phyloP scores from a whole-genome alignment of 2,329 filamentous ascomycete genomes.

The Drechslerella stenobrocha region DNA sequence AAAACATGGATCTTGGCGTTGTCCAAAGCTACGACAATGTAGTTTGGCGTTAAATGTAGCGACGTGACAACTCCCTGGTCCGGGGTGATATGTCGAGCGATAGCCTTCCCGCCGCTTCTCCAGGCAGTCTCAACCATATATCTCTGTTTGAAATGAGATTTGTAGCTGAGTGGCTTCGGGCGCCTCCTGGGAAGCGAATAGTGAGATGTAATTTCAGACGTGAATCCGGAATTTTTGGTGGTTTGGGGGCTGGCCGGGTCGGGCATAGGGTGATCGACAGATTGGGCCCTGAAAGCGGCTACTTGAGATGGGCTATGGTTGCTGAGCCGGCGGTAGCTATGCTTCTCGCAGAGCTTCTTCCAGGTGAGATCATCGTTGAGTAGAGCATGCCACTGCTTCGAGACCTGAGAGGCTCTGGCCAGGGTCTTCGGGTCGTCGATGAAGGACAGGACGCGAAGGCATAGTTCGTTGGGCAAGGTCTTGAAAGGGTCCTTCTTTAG shows the following conservation, averaged over 20 bases:
- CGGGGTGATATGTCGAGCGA: slow-evolving; percentile 85
- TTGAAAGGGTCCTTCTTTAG: slow-evolving; percentile 96
- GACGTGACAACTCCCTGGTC: slow-evolving; percentile 97
- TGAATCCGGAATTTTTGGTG: slow-evolving; percentile 50
- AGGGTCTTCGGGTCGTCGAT: slow-evolving; percentile 96
- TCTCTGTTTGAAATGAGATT: slow-evolving; percentile 95
- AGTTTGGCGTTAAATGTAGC: slow-evolving; percentile 87
- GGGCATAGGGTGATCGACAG: slow-evolving; percentile 37
- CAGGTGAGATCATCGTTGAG: slow-evolving; percentile 96
- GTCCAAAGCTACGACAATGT: slow-evolving; percentile 95
- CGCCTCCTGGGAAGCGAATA: slow-evolving; percentile 56
- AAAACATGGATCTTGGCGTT: slow-evolving; percentile 99
- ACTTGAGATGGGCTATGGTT: slow-evolving; percentile 45
- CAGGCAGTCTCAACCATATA: slow-evolving; percentile 97
- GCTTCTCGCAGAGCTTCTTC: slow-evolving; percentile 96
- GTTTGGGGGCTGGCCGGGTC: slow-evolving; percentile 35
- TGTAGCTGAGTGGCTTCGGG: slow-evolving; percentile 77
- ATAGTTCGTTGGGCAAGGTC: slow-evolving; percentile 87
- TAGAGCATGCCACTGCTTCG: slow-evolving; percentile 86
- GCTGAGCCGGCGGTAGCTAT: slow-evolving; percentile 70
- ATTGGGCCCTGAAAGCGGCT: slow-evolving; percentile 37
- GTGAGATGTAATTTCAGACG: slow-evolving; percentile 52
- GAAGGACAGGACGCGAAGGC: slow-evolving; percentile 87
- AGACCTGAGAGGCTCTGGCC: slow-evolving; percentile 93
- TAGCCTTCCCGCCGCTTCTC: slow-evolving; percentile 84